phyloP scores from a whole-genome alignment of 208 protist species.

The Wallacemonas rigidus region DNA sequence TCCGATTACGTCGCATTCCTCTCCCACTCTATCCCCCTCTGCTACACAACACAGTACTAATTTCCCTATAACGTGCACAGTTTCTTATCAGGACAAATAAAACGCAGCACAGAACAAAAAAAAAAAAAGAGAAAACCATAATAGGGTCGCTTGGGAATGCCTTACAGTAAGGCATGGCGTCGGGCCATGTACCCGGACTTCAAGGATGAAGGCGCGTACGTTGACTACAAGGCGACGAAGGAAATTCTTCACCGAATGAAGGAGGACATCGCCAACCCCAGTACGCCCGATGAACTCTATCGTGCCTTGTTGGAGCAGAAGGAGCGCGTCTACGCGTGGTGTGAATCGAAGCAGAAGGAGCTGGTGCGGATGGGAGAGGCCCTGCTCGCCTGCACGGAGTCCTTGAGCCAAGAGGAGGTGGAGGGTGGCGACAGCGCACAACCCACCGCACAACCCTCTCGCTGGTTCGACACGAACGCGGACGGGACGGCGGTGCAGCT shows the following conservation, averaged over 20 bases:
- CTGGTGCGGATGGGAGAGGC: constrained; percentile 55
- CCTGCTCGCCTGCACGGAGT: constrained; percentile 57
- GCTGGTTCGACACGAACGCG: constrained; percentile 1
- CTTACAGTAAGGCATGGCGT: constrained; percentile 86
- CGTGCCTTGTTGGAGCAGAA: constrained; percentile 71
- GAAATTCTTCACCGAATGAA: constrained; percentile 88
- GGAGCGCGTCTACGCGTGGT: constrained; percentile 71
- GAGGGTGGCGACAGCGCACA: constrained; percentile 14
- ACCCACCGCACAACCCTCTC: background rate
- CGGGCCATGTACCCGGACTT: constrained; percentile 86
- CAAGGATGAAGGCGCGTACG: constrained; percentile 73
- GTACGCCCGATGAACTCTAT: constrained; percentile 81
- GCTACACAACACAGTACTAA: too few species aligned
- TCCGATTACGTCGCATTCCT: too few species aligned
- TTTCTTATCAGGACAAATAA: too few species aligned
- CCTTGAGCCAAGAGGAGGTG: constrained; percentile 57
- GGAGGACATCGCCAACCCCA: constrained; percentile 81
- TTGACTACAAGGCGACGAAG: constrained; percentile 88
- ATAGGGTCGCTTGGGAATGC: constrained; percentile 34
- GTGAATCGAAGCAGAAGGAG: constrained; percentile 67
- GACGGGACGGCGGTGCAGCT: constrained; percentile 28
- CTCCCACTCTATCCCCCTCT: too few species aligned
- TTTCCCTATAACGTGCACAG: too few species aligned
- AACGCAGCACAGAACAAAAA: background rate
- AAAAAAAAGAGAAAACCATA: background rate